Evolutionary conservation across 495 filamentous ascomycete genomes (phyloP), one percentile per base, ranked within the genome.

Genomic region (Xanthoparmelia taractica): DNA sequence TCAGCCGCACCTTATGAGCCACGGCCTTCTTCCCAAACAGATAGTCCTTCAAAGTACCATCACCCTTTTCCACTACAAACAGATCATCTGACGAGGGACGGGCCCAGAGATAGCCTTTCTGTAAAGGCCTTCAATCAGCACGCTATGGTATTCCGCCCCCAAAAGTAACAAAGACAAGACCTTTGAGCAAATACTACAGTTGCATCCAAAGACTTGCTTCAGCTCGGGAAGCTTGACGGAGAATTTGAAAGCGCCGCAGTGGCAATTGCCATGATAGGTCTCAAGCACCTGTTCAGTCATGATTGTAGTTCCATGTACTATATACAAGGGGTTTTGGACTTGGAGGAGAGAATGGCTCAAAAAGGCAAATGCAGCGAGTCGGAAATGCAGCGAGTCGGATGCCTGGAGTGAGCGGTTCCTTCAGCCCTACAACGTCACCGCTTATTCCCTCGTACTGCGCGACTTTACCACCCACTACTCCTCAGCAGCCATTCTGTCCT

Each of bases 1-100:
- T 27, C 40, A 18, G 33, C 27, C 34, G 47, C 12, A 61, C 34
- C 60, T 61, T 47, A 17, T 63, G 27, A 23, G 18, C 18, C 61
- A 37, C 20, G 1, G 20, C 47, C 34, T 58, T 57, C 0, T 31
- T 57, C 4, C 54, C 54, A 48, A 57, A 58, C 1, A n/a, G n/a
- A 38, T 63, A 63, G 17, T 41, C n/a, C 55, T 58, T 47, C 38
- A 63, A 25, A 12, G 61, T 63, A 13, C 52, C 61, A 10, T 63
- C 40, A 37, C 54, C 61, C 31, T 63, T 63, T 7, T 58, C 61
- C 15, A 63, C 60, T 12, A 63, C 60, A 25, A 63, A 63, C 38
- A 23, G 23, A 62, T 62, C 52, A 11, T 8, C 29, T 13, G 60
- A 55, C 27, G 50, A 8, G 27, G 36, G 52, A n/a, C n/a, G 34